Conservation (phyloP, 345 rosid genomes). For the Sisymbrium irio region DNA sequence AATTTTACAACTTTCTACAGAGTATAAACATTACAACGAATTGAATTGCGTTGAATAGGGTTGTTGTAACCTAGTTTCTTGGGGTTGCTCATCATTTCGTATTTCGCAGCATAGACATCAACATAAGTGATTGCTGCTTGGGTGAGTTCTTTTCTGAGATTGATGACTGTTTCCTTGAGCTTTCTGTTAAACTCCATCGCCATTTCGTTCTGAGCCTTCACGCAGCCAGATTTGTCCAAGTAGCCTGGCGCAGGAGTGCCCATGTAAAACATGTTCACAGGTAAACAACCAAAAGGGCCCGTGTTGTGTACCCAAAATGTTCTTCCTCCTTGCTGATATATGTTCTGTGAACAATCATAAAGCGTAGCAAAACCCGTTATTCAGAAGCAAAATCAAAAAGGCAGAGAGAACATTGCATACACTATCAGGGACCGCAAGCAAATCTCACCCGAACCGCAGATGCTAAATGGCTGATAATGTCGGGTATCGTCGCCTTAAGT, state of each 20-base stretch:
- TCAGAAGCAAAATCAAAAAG: neutral
- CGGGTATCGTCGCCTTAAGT: constrained; percentile 66
- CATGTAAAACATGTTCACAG: constrained; percentile 63
- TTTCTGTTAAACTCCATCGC: constrained; percentile 69
- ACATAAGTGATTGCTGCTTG: constrained; percentile 72
- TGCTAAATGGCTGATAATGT: constrained; percentile 68
- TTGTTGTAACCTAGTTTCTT: constrained; percentile 51
- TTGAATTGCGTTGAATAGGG: neutral
- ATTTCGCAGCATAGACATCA: constrained; percentile 74
- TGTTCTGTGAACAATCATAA: constrained; percentile 32
- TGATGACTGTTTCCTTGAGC: constrained; percentile 59
- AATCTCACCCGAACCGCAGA: constrained; percentile 74
- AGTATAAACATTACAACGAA: neutral
- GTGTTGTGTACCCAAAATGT: constrained; percentile 80
- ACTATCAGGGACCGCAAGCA: neutral
- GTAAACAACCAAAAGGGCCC: constrained; percentile 88
- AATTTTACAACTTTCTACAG: neutral
- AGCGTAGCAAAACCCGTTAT: neutral
- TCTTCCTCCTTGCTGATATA: constrained; percentile 53
- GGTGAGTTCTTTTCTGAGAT: constrained; percentile 55
- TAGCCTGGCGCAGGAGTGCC: constrained; percentile 60
- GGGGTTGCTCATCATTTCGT: constrained; percentile 63
- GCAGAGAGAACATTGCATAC: constrained; percentile 3
- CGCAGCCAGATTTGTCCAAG: constrained; percentile 69
- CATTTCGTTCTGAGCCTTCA: constrained; percentile 74